Conservation (phyloP, 2,329 filamentous ascomycete genomes). For the Calonectria pseudoreteaudii region DNA sequence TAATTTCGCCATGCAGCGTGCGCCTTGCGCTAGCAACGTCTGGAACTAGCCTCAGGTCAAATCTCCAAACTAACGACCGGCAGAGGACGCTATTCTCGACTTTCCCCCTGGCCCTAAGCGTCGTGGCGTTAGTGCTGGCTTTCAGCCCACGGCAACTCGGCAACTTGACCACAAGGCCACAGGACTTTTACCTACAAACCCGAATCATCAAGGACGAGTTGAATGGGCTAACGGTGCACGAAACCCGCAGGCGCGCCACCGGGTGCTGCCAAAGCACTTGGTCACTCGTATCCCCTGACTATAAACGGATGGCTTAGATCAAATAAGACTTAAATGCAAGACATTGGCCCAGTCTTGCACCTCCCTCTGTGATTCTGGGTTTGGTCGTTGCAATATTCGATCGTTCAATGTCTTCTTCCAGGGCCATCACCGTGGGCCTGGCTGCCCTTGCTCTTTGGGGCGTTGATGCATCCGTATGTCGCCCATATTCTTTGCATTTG, state of each 20-base stretch:
- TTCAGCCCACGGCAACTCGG: background rate
- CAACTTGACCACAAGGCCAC: too few relatives aligned
- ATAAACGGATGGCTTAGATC: background rate
- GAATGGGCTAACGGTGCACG: background rate
- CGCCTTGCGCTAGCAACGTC: background rate
- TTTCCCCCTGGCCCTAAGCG: background rate
- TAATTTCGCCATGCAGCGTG: background rate
- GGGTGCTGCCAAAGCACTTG: background rate
- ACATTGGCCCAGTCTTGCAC: background rate
- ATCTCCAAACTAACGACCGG: background rate
- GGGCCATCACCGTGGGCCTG: background rate
- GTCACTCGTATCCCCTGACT: background rate
- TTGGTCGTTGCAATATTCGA: background rate
- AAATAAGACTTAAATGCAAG: background rate
- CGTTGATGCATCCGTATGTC: background rate
- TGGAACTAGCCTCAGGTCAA: background rate
- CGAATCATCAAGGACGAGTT: background rate
- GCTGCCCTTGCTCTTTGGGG: background rate
- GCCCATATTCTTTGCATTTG: background rate
- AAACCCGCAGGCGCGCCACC: background rate
- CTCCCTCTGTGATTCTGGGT: background rate
- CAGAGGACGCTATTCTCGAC: background rate
- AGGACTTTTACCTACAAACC: background rate
- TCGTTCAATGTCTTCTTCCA: background rate
- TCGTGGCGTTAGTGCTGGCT: background rate